Evolutionary conservation across 2,329 filamentous ascomycete species (phyloP).

Genomic region (Penicillium capsulatum): DNA sequence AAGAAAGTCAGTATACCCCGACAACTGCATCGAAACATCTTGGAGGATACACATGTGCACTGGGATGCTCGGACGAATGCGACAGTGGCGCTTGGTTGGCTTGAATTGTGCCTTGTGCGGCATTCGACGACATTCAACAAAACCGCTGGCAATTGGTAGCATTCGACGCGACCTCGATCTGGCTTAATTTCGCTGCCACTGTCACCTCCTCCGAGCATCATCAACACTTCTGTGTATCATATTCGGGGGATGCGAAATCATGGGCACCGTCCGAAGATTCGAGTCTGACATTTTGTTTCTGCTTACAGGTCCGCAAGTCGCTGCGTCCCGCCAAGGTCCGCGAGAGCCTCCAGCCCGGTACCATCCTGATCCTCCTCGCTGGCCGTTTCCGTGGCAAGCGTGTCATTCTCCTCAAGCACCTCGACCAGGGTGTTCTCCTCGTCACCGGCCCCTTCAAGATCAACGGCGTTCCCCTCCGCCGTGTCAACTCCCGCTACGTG

Average conservation of each 20-base stretch:
- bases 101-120: slow-evolving; percentile 12
- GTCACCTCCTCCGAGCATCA: slow-evolving; percentile 12
- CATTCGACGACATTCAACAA: slow-evolving; percentile 13
- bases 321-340: slow-evolving; percentile 83
- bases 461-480: slow-evolving; percentile 96
- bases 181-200: slow-evolving; percentile 1
- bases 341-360: slow-evolving; percentile 84
- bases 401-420: slow-evolving; percentile 96
- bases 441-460: slow-evolving; percentile 99
- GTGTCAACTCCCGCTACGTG: slow-evolving; percentile 53
- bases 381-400: slow-evolving; percentile 99
- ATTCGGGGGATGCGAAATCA: not conserved
- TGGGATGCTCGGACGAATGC: slow-evolving; percentile 29
- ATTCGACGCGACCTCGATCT: slow-evolving; percentile 1
- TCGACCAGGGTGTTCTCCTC: slow-evolving; percentile 95
- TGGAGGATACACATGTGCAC: slow-evolving; percentile 24
- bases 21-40: slow-evolving; percentile 14
- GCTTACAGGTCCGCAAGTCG: slow-evolving; percentile 82
- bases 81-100: slow-evolving; percentile 26
- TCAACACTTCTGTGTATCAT: too few species aligned
- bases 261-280: not conserved
- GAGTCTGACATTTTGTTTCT: slow-evolving; percentile 14
- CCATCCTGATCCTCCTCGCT: slow-evolving; percentile 97
- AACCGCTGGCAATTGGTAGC: slow-evolving; percentile 21
- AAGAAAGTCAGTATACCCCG: slow-evolving; percentile 78